These are phyloP conservation scores for Trichophaea hybrida DNA, from an alignment of 2,329 filamentous ascomycete genomes.

Conservation along the genomic window DNA sequence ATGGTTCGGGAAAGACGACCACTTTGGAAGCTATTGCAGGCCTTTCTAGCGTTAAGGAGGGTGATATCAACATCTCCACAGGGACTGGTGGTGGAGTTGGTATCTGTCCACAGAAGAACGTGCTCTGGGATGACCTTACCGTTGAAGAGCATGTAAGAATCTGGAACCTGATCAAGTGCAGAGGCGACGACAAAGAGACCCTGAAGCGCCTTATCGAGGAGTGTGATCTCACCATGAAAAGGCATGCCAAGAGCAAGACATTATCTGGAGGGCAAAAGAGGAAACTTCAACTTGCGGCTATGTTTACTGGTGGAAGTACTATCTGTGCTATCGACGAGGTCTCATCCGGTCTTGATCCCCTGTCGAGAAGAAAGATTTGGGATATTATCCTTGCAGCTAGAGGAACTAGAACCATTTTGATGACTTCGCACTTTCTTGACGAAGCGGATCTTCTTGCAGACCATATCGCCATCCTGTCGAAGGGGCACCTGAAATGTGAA, in stretches of 20 bases:
- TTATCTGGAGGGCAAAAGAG: constrained; percentile 84
- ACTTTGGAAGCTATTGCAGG: constrained; percentile 80
- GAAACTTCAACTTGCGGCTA: constrained; percentile 85
- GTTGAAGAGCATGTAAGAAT: constrained; percentile 72
- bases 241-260: constrained; percentile 56
- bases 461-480: constrained; percentile 75
- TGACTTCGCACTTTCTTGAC: constrained; percentile 89
- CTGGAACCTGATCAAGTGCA: constrained; percentile 68
- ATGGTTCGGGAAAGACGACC: constrained; percentile 81
- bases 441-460: constrained; percentile 84
- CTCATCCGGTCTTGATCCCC: constrained; percentile 71
- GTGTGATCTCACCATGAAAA: constrained; percentile 63
- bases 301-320: constrained; percentile 78
- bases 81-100: constrained; percentile 51
- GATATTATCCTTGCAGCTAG: constrained; percentile 79
- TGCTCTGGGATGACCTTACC: constrained; percentile 78
- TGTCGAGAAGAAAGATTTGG: constrained; percentile 82
- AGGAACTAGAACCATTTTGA: constrained; percentile 63
- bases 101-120: constrained; percentile 73
- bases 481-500: constrained; percentile 64
- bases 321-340: constrained; percentile 90
- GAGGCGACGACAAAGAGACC: constrained; percentile 42
- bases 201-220: constrained; percentile 50
- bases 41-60: constrained; percentile 59
- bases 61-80: constrained; percentile 61